Evolutionary conservation across 495 filamentous ascomycete genomes (phyloP), one percentile per base, ranked within the genome.

Genomic region (Penicillium waksmanii): DNA sequence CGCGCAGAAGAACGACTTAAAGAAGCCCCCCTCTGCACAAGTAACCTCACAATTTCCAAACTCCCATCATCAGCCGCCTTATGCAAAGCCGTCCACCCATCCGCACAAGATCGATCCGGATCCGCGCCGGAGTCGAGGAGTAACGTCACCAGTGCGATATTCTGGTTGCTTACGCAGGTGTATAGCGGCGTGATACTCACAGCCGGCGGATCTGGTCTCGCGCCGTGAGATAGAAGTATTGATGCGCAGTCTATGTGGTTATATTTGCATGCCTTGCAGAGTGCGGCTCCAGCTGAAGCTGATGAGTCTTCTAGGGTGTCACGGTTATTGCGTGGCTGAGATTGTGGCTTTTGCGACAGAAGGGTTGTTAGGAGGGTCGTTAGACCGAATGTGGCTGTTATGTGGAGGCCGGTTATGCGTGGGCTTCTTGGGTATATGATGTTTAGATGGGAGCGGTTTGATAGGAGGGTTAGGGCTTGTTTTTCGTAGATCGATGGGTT

Each of bases 81-180:
- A n/a, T 44, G 42, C 15, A 44, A 13, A 6, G 42, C 42, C 42
- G 42, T 44, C 42, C 42, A 44, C n/a, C 42, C 42, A 10, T 44
- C 42, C n/a, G 42, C n/a, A 13, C n/a, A 44, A 5, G n/a, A 4
- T 6, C 5, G 3, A 44, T 44, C 8, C 7, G 17, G 42, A 44
- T 19, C n/a, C 6, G 42, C 42, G 42, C 42, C 42, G 2, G 15
- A 3, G n/a, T 44, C 42, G 3, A 44, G 42, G 42, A 44, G 42
- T 5, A 44, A 13, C 0, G 15, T 44, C 8, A 13, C n/a, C 15
- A 44, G 15, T 2, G 13, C 42, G 3, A 17, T 2, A 10, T 44
- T 44, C 17, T 17, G 3, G 17, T 18, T 18, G 7, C 2, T 8
- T 8, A 44, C 42, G 42, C 42, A 17, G 15, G 42, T 44, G 42